These are phyloP conservation scores for Lepiota brunneoincarnata DNA, from an alignment of 768 basidiomycete species.

Conservation along the genomic window DNA sequence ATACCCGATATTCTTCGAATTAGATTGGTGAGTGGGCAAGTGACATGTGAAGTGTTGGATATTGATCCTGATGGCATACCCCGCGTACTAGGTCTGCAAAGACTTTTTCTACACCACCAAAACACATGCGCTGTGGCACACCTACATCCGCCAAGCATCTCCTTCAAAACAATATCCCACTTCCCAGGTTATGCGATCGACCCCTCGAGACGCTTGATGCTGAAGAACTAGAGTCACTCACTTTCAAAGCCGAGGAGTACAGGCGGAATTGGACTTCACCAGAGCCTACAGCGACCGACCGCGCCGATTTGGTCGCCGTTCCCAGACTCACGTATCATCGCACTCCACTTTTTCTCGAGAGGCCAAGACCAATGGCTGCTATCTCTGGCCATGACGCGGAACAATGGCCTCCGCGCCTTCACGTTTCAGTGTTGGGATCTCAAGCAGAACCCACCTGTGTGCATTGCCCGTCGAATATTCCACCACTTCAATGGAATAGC, in stretches of 20 bases:
- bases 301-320: conserved; percentile 1
- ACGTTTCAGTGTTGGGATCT: conserved; percentile 61
- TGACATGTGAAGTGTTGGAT: neutral
- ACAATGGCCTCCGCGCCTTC: conserved; percentile 25
- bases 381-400: conserved; percentile 30
- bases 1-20: conserved; percentile 40
- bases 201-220: conserved; percentile 35
- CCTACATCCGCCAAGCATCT: conserved; percentile 41
- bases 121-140: conserved; percentile 49
- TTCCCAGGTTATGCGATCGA: conserved; percentile 34
- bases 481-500: conserved; percentile 39
- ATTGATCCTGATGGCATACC: neutral
- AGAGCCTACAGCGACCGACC: conserved; percentile 28
- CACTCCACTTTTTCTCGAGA: conserved; percentile 46
- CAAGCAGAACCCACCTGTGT: conserved; percentile 25
- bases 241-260: conserved; percentile 36
- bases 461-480: conserved; percentile 39
- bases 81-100: conserved; percentile 45
- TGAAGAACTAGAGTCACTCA: conserved; percentile 41
- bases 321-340: conserved; percentile 34
- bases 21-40: conserved; percentile 39
- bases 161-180: conserved; percentile 41
- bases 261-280: conserved; percentile 49
- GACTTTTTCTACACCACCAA: conserved; percentile 38
- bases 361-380: conserved; percentile 43